A percentile compares a stretch with the other conserved stretches of the same genome.
Evolutionary conservation across 164 flowering plant genomes (phyloP).

Genomic region (Hamamelis virginiana): DNA sequence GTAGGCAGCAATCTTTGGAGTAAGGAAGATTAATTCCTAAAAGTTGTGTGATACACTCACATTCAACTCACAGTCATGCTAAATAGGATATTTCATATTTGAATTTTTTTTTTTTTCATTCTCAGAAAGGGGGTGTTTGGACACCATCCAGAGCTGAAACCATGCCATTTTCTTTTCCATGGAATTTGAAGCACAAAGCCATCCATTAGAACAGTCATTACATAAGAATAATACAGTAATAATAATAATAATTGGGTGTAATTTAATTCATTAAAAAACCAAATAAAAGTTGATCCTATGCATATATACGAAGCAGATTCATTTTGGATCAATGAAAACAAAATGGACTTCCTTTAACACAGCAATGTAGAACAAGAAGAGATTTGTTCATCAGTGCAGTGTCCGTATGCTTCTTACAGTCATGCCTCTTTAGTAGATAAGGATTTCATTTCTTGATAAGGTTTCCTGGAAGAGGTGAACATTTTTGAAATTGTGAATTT

Average conservation of each 20-base stretch:
- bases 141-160: background rate
- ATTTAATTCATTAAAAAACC: background rate
- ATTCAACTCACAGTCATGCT: background rate
- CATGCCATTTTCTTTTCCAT: background rate
- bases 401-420: background rate
- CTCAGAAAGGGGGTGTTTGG: background rate
- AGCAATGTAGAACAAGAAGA: background rate
- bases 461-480: background rate
- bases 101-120: background rate
- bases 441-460: background rate
- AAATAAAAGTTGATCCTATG: background rate
- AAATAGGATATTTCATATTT: background rate
- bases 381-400: background rate
- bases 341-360: background rate
- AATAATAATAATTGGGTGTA: no score
- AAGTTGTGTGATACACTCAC: background rate
- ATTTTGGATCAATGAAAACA: background rate
- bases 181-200: background rate
- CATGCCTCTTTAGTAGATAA: background rate
- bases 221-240: background rate
- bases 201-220: background rate
- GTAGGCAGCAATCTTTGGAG: no score
- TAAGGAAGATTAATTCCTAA: no score
- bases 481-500: constrained; percentile 10
- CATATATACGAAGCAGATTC: background rate